Conservation (phyloP, 768 basidiomycete genomes). For the Leccinum subgranulosum region DNA sequence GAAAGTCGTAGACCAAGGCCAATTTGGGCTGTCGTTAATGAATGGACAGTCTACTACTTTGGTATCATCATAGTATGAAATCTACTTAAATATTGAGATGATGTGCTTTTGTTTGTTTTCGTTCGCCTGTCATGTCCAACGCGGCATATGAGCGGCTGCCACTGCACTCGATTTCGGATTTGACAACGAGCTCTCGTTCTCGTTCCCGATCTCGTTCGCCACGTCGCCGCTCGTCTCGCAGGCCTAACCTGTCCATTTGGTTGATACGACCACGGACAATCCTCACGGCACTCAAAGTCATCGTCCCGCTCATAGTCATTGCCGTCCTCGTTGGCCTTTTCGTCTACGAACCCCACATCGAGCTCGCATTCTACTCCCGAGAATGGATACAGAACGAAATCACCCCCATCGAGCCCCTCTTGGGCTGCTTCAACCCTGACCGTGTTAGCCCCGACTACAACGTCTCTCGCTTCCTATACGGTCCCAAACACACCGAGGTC, state of each 20-base stretch:
- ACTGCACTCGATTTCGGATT: slow-evolving; percentile 41
- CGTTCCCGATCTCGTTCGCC: slow-evolving; percentile 29
- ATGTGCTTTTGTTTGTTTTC: neutral
- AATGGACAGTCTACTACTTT: no score
- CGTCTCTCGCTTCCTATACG: slow-evolving; percentile 58
- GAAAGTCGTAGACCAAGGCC: neutral
- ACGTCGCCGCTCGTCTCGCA: slow-evolving; percentile 24
- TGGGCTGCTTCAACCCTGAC: slow-evolving; percentile 70
- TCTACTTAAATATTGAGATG: no score
- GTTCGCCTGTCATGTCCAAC: slow-evolving; percentile 33
- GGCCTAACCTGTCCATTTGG: slow-evolving; percentile 20
- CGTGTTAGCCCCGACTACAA: slow-evolving; percentile 68
- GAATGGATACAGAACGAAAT: slow-evolving; percentile 75
- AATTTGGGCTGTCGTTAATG: no score
- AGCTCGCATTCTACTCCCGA: slow-evolving; percentile 74
- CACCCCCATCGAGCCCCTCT: slow-evolving; percentile 56
- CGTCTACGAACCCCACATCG: slow-evolving; percentile 81
- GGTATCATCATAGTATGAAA: no score
- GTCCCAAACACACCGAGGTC: slow-evolving; percentile 63
- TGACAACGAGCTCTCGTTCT: slow-evolving; percentile 17
- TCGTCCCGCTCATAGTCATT: slow-evolving; percentile 36
- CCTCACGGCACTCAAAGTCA: slow-evolving; percentile 41
- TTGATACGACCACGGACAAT: slow-evolving; percentile 36
- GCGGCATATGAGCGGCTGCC: slow-evolving; percentile 48
- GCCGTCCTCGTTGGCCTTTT: slow-evolving; percentile 48